These are phyloP conservation scores for Kodamaea hsintzibuensis DNA, from an alignment of 805 yeast genomes.

Conservation along the genomic window DNA sequence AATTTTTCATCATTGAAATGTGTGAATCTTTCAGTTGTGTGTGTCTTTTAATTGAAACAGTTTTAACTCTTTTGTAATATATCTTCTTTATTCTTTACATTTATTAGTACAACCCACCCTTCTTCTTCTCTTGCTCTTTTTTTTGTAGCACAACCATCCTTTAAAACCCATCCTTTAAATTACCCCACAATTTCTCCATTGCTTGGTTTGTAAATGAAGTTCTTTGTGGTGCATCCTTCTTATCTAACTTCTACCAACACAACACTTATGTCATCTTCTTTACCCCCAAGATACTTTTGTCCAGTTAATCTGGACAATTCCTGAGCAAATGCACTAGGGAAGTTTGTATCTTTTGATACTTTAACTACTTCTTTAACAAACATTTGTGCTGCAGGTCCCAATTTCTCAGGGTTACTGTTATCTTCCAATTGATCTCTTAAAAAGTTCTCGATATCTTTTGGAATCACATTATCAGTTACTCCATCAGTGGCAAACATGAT, in stretches of 20 bases:
- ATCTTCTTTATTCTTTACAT: no score
- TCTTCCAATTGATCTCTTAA: conserved; percentile 54
- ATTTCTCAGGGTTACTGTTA: conserved; percentile 23
- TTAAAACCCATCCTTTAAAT: no score
- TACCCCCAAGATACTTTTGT: conserved; percentile 81
- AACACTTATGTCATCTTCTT: conserved; percentile 91
- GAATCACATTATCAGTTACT: conserved; percentile 78
- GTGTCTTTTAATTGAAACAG: no score
- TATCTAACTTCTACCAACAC: conserved; percentile 64
- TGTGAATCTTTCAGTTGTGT: no score
- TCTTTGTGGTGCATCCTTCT: no score
- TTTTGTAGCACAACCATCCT: no score
- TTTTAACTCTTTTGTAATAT: no score
- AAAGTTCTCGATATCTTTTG: conserved; percentile 69
- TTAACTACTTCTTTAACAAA: conserved; percentile 68
- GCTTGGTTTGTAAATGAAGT: no score
- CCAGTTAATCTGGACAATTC: conserved; percentile 66
- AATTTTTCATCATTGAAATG: no score
- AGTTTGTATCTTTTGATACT: conserved; percentile 69
- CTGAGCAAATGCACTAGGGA: conserved; percentile 85
- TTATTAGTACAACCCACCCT: no score
- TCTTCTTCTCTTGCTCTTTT: no score
- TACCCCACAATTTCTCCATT: no score
- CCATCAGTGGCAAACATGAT: conserved; percentile 93
- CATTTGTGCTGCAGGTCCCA: conserved; percentile 48